Conservation (phyloP, 495 filamentous ascomycete genomes). For the Daldinia loculata region DNA sequence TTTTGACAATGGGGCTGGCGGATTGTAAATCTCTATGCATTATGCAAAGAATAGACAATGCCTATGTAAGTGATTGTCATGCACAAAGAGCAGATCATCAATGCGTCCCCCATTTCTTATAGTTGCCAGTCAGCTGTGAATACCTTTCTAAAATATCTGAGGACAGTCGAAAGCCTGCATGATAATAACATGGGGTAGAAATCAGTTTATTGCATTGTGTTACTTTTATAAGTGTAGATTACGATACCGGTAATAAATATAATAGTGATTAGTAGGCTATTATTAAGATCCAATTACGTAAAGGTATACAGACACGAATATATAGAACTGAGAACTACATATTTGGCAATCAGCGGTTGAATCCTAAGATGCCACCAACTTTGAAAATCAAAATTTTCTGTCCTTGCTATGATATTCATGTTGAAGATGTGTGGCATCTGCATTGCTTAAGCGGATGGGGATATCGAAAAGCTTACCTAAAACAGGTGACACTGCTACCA, state of each 20-base stretch:
- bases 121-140: background rate
- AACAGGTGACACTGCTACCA: background rate
- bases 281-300: background rate
- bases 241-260: background rate
- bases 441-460: background rate
- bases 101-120: background rate
- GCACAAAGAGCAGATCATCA: background rate
- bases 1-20: background rate
- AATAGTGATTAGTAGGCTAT: background rate
- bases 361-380: background rate
- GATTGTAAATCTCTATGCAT: background rate
- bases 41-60: constrained; percentile 2
- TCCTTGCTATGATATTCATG: background rate
- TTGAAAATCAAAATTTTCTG: background rate
- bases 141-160: background rate
- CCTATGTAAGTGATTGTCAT: background rate
- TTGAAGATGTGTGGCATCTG: background rate
- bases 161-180: background rate
- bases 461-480: background rate
- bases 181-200: background rate
- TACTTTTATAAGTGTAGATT: background rate
- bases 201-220: background rate
- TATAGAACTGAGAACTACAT: background rate
- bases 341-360: background rate
- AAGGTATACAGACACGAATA: background rate